Evolutionary conservation across 2,329 filamentous ascomycete genomes (phyloP), one percentile per base, ranked within the genome.

Genomic region (Cladosporium phlei): DNA sequence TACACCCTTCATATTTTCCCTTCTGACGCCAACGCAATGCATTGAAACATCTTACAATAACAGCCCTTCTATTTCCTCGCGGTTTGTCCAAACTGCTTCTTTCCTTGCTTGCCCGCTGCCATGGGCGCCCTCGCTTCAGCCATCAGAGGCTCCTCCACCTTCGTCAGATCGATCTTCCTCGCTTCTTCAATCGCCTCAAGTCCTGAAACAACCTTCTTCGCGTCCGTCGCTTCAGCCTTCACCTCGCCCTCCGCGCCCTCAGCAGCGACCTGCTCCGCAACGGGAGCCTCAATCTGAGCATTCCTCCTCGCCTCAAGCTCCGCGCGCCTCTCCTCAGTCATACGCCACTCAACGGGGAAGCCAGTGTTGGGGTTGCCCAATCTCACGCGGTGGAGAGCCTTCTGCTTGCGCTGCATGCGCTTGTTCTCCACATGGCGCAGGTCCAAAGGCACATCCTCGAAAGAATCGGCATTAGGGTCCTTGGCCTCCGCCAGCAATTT

Each of bases 391-490:
- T 40, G 28, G 12, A 47, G 34, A 9, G 35, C 45, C n/a, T 47
- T 43, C 21, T 42, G 45, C 38, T 40, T 48, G 38, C 39, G 47
- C 49, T 35, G 34, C 46, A 45, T 44, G 32, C 46, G 38, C 39
- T 42, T 44, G 21, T 47, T 47, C n/a, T 32, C 27, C n/a, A 44
- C 38, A 16, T 97, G 91, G 58, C 93, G 78, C 50, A 88, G 83
- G 63, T 98, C 90, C 38, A 97, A 77, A 2, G 93, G 91, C 22
- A 98, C 70, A 64, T 98, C 93, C 55, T 83, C 83, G 60, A 97
- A 96, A 9, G 79, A 86, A 57, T 98, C 91, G 28, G 71, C 78
- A n/a, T 51, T 49, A 19, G 77, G 73, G 62, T 95, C 84, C 74
- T 82, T 64, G 49, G 90, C 88, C 62, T 88, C 82, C 5, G 71